Evolutionary conservation across 1,139 yeast genomes (phyloP).

Genomic region (Suhomyces bribrorum): DNA sequence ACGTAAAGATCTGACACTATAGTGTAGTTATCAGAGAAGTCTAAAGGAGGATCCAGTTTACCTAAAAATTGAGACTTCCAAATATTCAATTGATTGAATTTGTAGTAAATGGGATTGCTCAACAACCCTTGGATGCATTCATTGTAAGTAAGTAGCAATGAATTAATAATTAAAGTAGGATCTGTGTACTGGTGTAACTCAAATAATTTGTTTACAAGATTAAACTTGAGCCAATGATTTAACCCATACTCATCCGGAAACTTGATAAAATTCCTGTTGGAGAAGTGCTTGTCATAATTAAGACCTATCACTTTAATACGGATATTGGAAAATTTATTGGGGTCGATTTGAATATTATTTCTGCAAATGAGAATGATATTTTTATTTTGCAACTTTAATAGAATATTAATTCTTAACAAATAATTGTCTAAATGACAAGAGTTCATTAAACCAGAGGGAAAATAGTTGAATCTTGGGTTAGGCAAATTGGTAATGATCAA

Average conservation of each 20-base stretch:
- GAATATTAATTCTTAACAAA: slow-evolving; percentile 12
- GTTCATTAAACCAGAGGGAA: slow-evolving; percentile 17
- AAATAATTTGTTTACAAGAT: slow-evolving; percentile 8
- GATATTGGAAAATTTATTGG: slow-evolving; percentile 21
- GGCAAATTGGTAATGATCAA: slow-evolving; percentile 14
- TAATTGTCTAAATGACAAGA: slow-evolving; percentile 13
- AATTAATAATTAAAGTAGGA: slow-evolving; percentile 7
- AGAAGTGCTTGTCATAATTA: slow-evolving; percentile 18
- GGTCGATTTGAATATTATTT: slow-evolving; percentile 12
- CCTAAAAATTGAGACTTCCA: slow-evolving; percentile 3
- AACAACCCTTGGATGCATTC: slow-evolving; percentile 9
- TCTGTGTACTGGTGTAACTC: slow-evolving; percentile 5
- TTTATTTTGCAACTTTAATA: slow-evolving; percentile 6
- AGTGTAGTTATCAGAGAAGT: neutral
- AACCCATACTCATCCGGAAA: slow-evolving; percentile 28
- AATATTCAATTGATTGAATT: slow-evolving; percentile 6
- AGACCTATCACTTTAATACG: slow-evolving; percentile 20
- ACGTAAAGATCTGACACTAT: slow-evolving; percentile 4
- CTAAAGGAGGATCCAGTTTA: no score
- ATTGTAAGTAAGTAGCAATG: slow-evolving; percentile 8
- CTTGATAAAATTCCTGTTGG: slow-evolving; percentile 14
- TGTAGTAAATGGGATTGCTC: slow-evolving; percentile 8
- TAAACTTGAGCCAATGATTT: slow-evolving; percentile 17
- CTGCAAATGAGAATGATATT: slow-evolving; percentile 14
- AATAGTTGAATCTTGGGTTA: slow-evolving; percentile 12